Evolutionary conservation across 441 rosid species (phyloP).

Genomic region (Metrosideros polymorpha): DNA sequence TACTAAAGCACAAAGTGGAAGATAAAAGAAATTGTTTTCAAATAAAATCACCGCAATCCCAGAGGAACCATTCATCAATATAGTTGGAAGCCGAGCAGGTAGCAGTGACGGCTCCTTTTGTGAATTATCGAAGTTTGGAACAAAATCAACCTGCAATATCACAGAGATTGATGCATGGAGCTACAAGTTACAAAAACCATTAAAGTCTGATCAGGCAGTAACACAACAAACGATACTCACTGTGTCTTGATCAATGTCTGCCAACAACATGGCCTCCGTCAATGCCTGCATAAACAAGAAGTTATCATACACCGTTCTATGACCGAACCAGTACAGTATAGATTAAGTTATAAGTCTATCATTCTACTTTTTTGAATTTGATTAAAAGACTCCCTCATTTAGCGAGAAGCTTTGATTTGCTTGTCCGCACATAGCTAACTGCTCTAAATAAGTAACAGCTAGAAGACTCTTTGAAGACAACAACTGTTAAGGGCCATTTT

Average conservation of each 20-base stretch:
- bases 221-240: slow-evolving; percentile 28
- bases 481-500: not conserved
- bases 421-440: not conserved
- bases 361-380: not conserved
- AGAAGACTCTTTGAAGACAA: not conserved
- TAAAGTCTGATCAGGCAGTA: not conserved
- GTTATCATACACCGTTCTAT: not conserved
- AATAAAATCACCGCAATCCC: slow-evolving; percentile 73
- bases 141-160: slow-evolving; percentile 69
- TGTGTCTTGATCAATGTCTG: slow-evolving; percentile 83
- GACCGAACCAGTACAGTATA: not conserved
- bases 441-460: not conserved
- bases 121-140: slow-evolving; percentile 85
- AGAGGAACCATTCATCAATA: slow-evolving; percentile 88
- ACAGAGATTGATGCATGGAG: too few relatives aligned
- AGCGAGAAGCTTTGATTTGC: not conserved
- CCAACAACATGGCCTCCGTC: slow-evolving; percentile 73
- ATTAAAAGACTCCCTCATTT: not conserved
- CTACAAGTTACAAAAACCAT: not conserved
- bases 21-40: not conserved
- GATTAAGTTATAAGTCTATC: not conserved
- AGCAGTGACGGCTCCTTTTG: slow-evolving; percentile 87
- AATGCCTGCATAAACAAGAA: slow-evolving; percentile 49
- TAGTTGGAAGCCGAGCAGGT: slow-evolving; percentile 89
- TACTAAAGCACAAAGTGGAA: not conserved